Conservation (phyloP, 768 basidiomycete genomes). For the Lactarius sanguifluus region DNA sequence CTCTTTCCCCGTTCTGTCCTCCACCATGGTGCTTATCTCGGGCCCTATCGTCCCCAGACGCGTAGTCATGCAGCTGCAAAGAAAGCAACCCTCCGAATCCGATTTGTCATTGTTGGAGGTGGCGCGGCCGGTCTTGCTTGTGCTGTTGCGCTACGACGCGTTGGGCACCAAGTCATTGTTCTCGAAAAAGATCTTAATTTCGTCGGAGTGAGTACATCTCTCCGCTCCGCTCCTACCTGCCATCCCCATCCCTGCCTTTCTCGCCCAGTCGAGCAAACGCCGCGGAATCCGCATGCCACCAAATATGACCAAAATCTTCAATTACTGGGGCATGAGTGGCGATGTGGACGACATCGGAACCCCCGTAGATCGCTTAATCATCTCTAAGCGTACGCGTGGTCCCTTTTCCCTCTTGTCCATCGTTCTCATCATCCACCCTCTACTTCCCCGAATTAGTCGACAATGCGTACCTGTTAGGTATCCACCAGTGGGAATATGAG, state of each 20-base stretch:
- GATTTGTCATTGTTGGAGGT: conserved; percentile 39
- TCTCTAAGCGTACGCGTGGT: conserved; percentile 32
- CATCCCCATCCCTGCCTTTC: not conserved
- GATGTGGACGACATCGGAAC: conserved; percentile 32
- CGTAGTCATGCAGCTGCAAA: conserved; percentile 23
- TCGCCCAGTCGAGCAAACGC: conserved; percentile 15
- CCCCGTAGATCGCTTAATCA: conserved; percentile 30
- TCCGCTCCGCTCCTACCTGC: not conserved
- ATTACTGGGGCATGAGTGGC: conserved; percentile 39
- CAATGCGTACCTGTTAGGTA: conserved; percentile 33
- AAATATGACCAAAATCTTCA: conserved; percentile 40
- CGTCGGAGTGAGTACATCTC: conserved; percentile 31
- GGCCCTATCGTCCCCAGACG: not conserved
- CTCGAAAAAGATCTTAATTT: conserved; percentile 36
- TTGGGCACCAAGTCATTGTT: conserved; percentile 40
- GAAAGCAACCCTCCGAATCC: conserved; percentile 30
- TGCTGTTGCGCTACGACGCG: conserved; percentile 38
- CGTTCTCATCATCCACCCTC: not conserved
- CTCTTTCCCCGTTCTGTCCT: not conserved
- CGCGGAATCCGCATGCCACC: conserved; percentile 39
- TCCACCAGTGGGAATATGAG: conserved; percentile 35
- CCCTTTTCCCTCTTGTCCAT: not conserved
- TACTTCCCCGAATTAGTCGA: conserved; percentile 15
- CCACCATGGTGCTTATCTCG: not conserved
- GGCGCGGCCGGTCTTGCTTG: conserved; percentile 39